Evolutionary conservation across 2,329 filamentous ascomycete species (phyloP).

Genomic region (Ophiosphaerella herpotricha): DNA sequence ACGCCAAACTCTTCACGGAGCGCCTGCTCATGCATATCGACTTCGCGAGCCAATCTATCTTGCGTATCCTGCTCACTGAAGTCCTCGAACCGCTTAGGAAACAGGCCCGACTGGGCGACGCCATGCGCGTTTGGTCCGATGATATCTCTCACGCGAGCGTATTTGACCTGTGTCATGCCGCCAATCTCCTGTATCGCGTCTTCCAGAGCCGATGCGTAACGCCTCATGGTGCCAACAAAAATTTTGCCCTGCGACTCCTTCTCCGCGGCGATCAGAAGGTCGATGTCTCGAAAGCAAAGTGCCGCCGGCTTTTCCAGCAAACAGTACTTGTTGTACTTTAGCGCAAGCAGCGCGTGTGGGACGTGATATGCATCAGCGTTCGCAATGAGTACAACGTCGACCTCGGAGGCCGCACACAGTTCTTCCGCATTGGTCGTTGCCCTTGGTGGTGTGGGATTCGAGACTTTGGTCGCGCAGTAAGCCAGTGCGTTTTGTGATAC

Average conservation of each 20-base stretch:
- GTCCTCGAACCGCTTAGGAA: slow-evolving; percentile 49
- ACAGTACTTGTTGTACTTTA: slow-evolving; percentile 60
- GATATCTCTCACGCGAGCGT: slow-evolving; percentile 60
- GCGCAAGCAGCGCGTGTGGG: slow-evolving; percentile 56
- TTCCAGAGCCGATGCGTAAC: slow-evolving; percentile 62
- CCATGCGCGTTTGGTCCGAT: slow-evolving; percentile 59
- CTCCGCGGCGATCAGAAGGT: slow-evolving; percentile 58
- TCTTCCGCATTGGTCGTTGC: slow-evolving; percentile 37
- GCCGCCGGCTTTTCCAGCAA: slow-evolving; percentile 65
- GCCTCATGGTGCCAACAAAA: slow-evolving; percentile 65
- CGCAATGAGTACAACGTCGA: slow-evolving; percentile 61
- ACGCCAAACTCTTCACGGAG: not conserved
- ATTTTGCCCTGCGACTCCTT: slow-evolving; percentile 49
- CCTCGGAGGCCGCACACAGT: slow-evolving; percentile 49
- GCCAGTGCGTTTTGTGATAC: slow-evolving; percentile 50
- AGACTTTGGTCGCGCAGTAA: slow-evolving; percentile 48
- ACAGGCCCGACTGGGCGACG: slow-evolving; percentile 56
- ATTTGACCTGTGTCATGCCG: slow-evolving; percentile 57
- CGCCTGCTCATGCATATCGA: not conserved
- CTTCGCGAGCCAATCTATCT: not conserved
- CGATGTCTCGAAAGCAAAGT: slow-evolving; percentile 53
- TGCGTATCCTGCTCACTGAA: not conserved
- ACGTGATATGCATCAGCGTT: slow-evolving; percentile 61
- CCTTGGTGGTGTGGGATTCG: slow-evolving; percentile 12
- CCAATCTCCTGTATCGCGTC: slow-evolving; percentile 61